Evolutionary conservation across 768 basidiomycete genomes (phyloP).

Genomic region (Tricholoma sp.): DNA sequence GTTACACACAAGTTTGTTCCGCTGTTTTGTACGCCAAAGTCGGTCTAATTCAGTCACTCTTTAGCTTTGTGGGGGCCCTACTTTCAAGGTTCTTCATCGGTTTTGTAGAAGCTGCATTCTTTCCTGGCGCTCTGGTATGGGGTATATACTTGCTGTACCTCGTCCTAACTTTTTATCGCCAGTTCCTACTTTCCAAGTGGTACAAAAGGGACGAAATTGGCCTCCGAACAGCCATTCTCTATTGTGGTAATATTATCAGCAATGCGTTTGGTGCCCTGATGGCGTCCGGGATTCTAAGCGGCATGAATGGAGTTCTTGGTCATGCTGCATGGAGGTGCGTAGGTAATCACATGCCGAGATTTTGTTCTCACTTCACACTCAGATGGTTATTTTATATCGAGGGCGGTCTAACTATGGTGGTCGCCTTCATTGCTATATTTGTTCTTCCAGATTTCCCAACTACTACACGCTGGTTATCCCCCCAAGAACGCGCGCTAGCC

Average conservation of each 20-base stretch:
- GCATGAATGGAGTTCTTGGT: conserved; percentile 67
- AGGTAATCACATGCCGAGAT: not conserved
- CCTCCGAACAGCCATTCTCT: conserved; percentile 59
- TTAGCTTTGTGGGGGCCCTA: conserved; percentile 59
- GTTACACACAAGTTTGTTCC: conserved; percentile 14
- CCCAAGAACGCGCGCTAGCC: conserved; percentile 52
- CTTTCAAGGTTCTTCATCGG: conserved; percentile 74
- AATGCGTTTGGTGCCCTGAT: conserved; percentile 82
- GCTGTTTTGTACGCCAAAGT: not conserved
- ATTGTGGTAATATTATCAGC: conserved; percentile 69
- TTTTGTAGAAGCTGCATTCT: conserved; percentile 68
- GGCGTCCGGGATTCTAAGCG: conserved; percentile 68
- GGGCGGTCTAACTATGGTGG: conserved; percentile 49
- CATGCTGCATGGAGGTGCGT: conserved; percentile 66
- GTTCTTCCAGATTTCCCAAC: conserved; percentile 74
- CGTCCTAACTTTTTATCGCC: not conserved
- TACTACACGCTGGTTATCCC: conserved; percentile 51
- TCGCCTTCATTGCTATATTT: conserved; percentile 48
- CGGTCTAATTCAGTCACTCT: not conserved
- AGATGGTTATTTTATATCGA: conserved; percentile 75
- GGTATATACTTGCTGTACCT: conserved; percentile 1
- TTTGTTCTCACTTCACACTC: not conserved
- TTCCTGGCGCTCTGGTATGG: conserved; percentile 55
- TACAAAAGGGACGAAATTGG: conserved; percentile 72
- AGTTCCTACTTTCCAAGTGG: conserved; percentile 63